Base-by-base conservation (phyloP, 495 filamentous ascomycete species). In the Aspergillus asperescens region DNA sequence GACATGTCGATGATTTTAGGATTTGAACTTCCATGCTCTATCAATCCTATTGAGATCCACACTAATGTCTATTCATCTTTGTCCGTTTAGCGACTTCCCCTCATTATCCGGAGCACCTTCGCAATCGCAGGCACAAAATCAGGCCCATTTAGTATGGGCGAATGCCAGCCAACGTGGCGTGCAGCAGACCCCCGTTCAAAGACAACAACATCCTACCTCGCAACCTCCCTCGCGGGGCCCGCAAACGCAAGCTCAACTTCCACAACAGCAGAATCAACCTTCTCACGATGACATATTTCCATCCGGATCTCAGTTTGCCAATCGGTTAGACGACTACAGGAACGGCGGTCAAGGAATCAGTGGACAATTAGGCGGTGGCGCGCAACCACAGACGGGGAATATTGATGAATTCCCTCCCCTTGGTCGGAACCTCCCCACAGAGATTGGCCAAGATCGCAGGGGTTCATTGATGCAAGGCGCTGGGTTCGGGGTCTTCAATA, bases 371-470 rank as follows among this genome's bases (percentile, higher is more conserved):
- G 61, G 75, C 56, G 52, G 68, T 4, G 67, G 71, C 37, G 65
- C 63, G 31, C 88, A 92, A 52, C 79, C 82, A 18, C 87, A 86
- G 54, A 77, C 81, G 12, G 81, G 73, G 50, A 84, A 78, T 56
- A 83, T 85, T 18, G 89, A 96, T 19, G 90, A 94, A 8, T 94
- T 94, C 48, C 90, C 90, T 37, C 86, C 90, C 9, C 70, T 93
- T 46, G 85, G 87, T 43, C 81, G 88, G 50, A 84, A 81, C 50
- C 75, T 77, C 23, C 80, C 83, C 48, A 83, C 84, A 23, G 89
- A 93, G 12, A 75, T 86, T 51, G 81, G 79, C 23, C 84, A 85
- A 54, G 87, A 89, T 54, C 79, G 82, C 31, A 73, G 76, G 46
- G 77, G 72, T 4, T 81, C 72, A 56, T 59, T 89, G 64, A 81